Percentiles rank a stretch among this genome's conserved stretches.
Evolutionary conservation across 768 basidiomycete genomes (phyloP).

Genomic region (Paxillus rubicundulus): DNA sequence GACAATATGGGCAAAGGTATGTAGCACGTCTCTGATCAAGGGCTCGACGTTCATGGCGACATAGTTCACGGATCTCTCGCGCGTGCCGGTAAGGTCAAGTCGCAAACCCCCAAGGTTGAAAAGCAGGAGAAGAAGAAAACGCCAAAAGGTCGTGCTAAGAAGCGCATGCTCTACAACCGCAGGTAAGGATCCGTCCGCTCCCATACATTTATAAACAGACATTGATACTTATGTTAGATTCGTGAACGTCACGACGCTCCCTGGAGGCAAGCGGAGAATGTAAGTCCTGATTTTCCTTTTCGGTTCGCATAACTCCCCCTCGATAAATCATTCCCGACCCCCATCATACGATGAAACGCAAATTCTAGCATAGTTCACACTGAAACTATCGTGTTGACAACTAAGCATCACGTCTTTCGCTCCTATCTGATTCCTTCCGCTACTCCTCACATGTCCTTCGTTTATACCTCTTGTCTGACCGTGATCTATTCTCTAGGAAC

Average conservation of each 20-base stretch:
- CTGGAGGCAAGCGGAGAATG: constrained; percentile 95
- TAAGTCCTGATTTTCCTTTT: constrained; percentile 52
- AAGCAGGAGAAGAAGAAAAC: constrained; percentile 99
- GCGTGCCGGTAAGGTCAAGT: constrained; percentile 99
- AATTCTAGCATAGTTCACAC: constrained; percentile 94
- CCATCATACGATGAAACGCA: constrained; percentile 35
- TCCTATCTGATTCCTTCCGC: constrained; percentile 64
- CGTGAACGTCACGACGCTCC: constrained; percentile 89
- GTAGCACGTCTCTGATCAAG: constrained; percentile 11
- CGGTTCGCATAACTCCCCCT: constrained; percentile 71
- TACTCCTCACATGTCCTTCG: not conserved
- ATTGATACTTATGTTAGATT: constrained; percentile 48
- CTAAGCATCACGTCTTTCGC: constrained; percentile 95
- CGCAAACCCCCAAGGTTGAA: constrained; percentile 97
- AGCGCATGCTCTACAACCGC: constrained; percentile 91
- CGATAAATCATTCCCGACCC: constrained; percentile 44
- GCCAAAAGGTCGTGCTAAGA: constrained; percentile 97
- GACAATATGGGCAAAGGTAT: constrained; percentile 76
- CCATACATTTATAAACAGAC: not conserved
- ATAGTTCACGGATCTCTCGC: constrained; percentile 98
- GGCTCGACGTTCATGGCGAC: not conserved
- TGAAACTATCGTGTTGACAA: constrained; percentile 85
- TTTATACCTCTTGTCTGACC: constrained; percentile 5
- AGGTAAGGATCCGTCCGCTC: constrained; percentile 53
- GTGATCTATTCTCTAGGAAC: constrained; percentile 17